phyloP scores from a whole-genome alignment of 176 grass and related monocot species.

The Triticum dicoccoides region DNA sequence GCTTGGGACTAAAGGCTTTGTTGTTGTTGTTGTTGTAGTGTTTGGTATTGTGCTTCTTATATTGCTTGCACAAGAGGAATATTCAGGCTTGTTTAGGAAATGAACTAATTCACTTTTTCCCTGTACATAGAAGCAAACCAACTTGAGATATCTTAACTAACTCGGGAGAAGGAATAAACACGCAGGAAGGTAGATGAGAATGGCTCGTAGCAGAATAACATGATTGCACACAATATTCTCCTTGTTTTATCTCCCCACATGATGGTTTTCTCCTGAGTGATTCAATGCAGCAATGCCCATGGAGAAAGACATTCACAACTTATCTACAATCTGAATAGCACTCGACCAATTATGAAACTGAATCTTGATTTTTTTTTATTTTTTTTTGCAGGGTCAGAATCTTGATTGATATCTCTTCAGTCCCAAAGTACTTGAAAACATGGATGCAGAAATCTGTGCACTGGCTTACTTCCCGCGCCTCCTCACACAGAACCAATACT shows the following conservation, averaged over 20 bases:
- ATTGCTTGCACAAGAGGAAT: conserved; percentile 5
- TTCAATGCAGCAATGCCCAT: not conserved
- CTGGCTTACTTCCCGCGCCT: not conserved
- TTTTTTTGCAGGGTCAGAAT: not conserved
- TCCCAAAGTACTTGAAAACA: not conserved
- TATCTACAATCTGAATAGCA: not conserved
- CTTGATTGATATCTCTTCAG: not conserved
- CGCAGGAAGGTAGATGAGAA: not conserved
- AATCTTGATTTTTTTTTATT: no score
- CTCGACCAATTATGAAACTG: not conserved
- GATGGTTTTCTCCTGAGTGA: not conserved
- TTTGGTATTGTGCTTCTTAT: not conserved
- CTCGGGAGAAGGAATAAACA: not conserved
- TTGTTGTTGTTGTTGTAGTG: no score
- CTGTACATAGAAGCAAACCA: not conserved
- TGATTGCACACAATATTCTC: not conserved
- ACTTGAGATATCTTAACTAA: not conserved
- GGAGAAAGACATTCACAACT: not conserved
- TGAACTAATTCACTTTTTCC: not conserved
- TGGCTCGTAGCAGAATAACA: not conserved
- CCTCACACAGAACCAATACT: not conserved
- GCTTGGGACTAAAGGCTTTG: no score
- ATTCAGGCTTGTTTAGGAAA: not conserved
- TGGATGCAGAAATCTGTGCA: not conserved
- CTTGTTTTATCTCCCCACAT: not conserved